Conservation (phyloP, 148 eudicot species). For the Oxyria digyna region DNA sequence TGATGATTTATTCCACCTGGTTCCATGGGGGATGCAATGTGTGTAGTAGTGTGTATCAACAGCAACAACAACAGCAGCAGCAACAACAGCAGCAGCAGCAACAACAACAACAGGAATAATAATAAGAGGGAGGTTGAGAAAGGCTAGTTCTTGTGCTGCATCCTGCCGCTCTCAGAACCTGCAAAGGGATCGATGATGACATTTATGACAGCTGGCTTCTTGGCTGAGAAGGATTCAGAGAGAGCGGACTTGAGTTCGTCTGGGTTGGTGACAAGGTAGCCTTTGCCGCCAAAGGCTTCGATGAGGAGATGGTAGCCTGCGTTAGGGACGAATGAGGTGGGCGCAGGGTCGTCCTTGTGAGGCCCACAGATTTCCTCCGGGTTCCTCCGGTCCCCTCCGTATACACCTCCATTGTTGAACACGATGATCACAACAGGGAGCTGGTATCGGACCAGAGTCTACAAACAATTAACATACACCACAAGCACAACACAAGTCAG, state of each 20-base stretch:
- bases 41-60: neutral
- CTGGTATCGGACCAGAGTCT: no score
- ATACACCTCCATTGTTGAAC: no score
- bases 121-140: neutral
- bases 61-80: neutral
- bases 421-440: no score
- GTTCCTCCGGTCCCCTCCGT: constrained; percentile 80
- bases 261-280: constrained; percentile 59
- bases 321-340: no score
- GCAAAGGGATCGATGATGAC: constrained; percentile 88
- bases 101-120: neutral
- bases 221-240: constrained; percentile 62
- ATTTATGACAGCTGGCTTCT: constrained; percentile 82
- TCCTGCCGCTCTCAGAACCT: constrained; percentile 85
- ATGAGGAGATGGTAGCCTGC: constrained; percentile 55
- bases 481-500: no score
- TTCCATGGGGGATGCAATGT: no score
- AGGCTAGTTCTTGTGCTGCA: constrained; percentile 82
- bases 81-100: neutral
- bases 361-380: constrained; percentile 77
- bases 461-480: no score
- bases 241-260: constrained; percentile 72
- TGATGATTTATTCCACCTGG: neutral
- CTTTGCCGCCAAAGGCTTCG: constrained; percentile 89
- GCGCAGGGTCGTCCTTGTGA: constrained; percentile 79